A percentile compares a stretch with the other conserved stretches of the same genome.
These are phyloP conservation scores for Trichoderma sp. DNA, from an alignment of 2,329 filamentous ascomycete genomes.

Conservation along the genomic window DNA sequence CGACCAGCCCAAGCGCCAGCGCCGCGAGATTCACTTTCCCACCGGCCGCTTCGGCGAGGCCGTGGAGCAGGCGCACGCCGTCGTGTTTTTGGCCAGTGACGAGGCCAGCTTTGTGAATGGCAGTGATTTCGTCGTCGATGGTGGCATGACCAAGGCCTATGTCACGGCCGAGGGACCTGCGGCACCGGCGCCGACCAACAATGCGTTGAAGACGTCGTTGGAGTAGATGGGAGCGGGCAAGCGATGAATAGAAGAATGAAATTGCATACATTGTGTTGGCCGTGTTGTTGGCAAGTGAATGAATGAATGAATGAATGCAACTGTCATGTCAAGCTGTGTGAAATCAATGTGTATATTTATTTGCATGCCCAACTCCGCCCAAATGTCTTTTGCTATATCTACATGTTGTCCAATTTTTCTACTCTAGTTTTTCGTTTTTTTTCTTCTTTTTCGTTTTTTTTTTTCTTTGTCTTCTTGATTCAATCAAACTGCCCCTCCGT, in stretches of 20 bases:
- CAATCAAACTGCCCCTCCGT: conserved; percentile 71
- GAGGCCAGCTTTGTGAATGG: conserved; percentile 90
- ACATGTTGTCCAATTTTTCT: background rate
- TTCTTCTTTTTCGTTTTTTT: no score
- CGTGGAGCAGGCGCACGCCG: conserved; percentile 89
- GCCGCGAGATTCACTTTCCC: conserved; percentile 89
- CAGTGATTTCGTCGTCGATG: conserved; percentile 91
- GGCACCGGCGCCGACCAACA: conserved; percentile 58
- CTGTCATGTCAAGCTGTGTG: background rate
- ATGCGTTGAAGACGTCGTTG: conserved; percentile 55
- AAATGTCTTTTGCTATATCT: conserved; percentile 8
- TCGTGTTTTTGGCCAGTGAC: conserved; percentile 83
- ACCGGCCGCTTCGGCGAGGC: conserved; percentile 87
- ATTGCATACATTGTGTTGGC: no score
- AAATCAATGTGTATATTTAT: background rate
- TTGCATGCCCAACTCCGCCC: conserved; percentile 17
- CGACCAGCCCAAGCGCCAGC: conserved; percentile 75
- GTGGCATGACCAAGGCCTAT: conserved; percentile 93
- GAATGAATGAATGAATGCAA: background rate
- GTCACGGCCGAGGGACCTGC: conserved; percentile 66
- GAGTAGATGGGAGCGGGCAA: conserved; percentile 31
- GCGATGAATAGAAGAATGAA: background rate
- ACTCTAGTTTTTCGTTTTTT: background rate
- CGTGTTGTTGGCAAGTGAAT: background rate
- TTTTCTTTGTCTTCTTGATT: background rate